Conservation (phyloP, 2,329 filamentous ascomycete genomes). For the Penicillium sclerotiorum region DNA sequence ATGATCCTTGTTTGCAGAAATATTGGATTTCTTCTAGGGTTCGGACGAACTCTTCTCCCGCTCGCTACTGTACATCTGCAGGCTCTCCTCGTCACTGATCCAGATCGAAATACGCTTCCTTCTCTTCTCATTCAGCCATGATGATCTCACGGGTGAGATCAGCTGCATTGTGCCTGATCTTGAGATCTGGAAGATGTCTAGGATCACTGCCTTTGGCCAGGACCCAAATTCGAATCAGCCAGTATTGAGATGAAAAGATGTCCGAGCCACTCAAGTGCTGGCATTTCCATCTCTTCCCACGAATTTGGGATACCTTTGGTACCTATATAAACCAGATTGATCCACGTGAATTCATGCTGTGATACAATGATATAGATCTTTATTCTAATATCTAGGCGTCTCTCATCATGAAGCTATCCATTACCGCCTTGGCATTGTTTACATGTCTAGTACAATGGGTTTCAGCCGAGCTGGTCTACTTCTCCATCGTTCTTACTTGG, state of each 20-base stretch:
- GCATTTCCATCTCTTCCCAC: too few species aligned
- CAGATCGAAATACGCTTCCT: neutral
- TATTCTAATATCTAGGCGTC: neutral
- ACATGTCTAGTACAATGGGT: conserved; percentile 17
- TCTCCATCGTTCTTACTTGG: conserved; percentile 29
- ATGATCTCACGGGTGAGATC: neutral
- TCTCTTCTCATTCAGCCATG: neutral
- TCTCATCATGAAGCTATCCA: conserved; percentile 7
- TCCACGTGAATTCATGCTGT: conserved; percentile 5
- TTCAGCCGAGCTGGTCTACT: conserved; percentile 18
- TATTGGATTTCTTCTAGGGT: neutral
- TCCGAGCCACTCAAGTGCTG: too few species aligned
- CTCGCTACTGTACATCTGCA: neutral
- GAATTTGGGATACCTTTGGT: too few species aligned
- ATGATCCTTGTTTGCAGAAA: conserved; percentile 3
- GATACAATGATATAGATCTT: conserved; percentile 3
- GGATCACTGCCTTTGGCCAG: neutral
- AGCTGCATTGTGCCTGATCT: neutral
- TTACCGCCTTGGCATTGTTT: conserved; percentile 1
- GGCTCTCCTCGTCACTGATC: neutral
- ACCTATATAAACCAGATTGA: conserved; percentile 10
- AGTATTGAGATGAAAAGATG: neutral
- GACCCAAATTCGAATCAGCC: neutral
- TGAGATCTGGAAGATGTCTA: neutral
- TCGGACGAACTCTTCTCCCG: conserved; percentile 5